A percentile compares a stretch with the other conserved stretches of the same genome.
Conservation (phyloP, 1,284 basidiomycete genomes). For the Ganoderma lingzhi region DNA sequence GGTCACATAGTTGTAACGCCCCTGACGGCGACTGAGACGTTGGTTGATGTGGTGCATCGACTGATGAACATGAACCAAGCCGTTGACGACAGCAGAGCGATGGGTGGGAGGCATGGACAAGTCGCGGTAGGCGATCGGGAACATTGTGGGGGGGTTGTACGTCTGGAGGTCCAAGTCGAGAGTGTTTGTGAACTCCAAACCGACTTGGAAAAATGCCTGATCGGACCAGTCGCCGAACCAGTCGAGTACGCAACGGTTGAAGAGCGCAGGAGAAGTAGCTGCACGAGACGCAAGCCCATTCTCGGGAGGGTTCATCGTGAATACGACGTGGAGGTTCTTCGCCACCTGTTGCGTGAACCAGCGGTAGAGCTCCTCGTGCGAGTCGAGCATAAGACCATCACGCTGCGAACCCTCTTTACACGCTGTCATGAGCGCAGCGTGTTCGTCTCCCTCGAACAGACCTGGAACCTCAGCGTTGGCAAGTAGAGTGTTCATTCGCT, state of each 20-base stretch:
- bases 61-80: conserved; percentile 92
- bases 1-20: conserved; percentile 96
- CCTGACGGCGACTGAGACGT: conserved; percentile 90
- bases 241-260: conserved; percentile 98
- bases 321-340: conserved; percentile 96
- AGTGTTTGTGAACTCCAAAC: conserved; percentile 92
- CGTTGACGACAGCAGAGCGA: conserved; percentile 91
- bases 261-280: conserved; percentile 96
- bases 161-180: conserved; percentile 89
- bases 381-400: conserved; percentile 97
- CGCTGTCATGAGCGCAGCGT: conserved; percentile 96
- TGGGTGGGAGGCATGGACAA: conserved; percentile 85
- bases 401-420: conserved; percentile 99
- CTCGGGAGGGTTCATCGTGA: conserved; percentile 99
- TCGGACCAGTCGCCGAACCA: conserved; percentile 99
- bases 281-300: conserved; percentile 95
- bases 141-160: conserved; percentile 80
- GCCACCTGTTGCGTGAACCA: conserved; percentile 99
- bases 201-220: conserved; percentile 97
- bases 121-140: conserved; percentile 90
- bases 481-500: conserved; percentile 98
- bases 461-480: conserved; percentile 99
- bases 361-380: conserved; percentile 94
- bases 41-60: conserved; percentile 92
- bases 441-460: conserved; percentile 98